Evolutionary conservation across 495 filamentous ascomycete genomes (phyloP), one percentile per base, ranked within the genome.

Genomic region (Penicillium cosmopolitanum): DNA sequence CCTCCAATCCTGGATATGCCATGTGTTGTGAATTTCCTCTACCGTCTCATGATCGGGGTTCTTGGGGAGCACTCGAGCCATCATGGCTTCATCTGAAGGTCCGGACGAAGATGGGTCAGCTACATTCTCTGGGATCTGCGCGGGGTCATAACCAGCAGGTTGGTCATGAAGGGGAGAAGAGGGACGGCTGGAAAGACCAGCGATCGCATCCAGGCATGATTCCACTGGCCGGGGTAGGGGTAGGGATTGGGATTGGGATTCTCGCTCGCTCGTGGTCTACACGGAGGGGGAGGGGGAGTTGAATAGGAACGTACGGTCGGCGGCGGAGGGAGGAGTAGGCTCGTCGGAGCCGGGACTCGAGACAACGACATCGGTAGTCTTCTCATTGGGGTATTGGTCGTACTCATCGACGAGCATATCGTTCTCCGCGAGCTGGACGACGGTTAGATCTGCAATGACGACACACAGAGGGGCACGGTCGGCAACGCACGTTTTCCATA

Each of bases 1-100:
- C 60, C 89, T 76, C 91, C 93, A 99, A 47, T 87, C 79, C 54
- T 91, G 80, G 46, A 99, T 90, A 34, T 89, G 82, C 95, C 95
- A 99, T 61, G 92, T 95, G 67, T 89, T 71, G 59, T 86, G 73
- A 8, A 80, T 77, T 67, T 97, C 92, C 19, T 80, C 79, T 67
- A 84, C 81, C 15, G 77, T 84, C 69, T 96, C 93, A 35, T 96
- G 77, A 58, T 93, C 89, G 34, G 84, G 80, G 50, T 89, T 84
- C 66, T 91, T 86, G 46, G 85, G 80, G 25, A 97, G 84, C 56
- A 95, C 80, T 54, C 82, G 78, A 50, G 87, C 85, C 78, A 87
- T 90, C 88, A 97, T 97, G 51, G 89, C 90, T 50, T 91, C 89
- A 73, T 82, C 92, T 96, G 71, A 58, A 35, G 16, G 16, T 5